These are phyloP conservation scores for Gossypium trilobum DNA, from an alignment of 441 rosid genomes.

Conservation along the genomic window DNA sequence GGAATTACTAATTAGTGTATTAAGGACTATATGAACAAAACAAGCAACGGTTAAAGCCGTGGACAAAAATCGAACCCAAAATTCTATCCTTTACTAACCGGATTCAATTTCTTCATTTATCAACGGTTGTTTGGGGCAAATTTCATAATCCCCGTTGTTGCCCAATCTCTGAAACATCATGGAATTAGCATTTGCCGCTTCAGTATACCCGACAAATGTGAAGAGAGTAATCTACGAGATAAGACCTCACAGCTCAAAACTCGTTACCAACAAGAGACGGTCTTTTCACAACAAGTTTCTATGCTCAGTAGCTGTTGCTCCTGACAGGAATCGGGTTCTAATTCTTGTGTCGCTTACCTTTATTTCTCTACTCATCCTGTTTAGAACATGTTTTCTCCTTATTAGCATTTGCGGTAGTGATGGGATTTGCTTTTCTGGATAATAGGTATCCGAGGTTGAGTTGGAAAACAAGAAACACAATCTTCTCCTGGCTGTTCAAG, in stretches of 20 bases:
- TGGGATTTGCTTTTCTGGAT: constrained; percentile 7
- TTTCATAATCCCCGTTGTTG: neutral
- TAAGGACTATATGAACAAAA: neutral
- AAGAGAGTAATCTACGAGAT: constrained; percentile 20
- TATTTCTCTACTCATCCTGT: neutral
- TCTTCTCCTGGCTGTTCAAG: constrained; percentile 55
- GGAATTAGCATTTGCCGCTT: constrained; percentile 39
- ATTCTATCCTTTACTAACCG: neutral
- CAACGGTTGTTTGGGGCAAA: neutral
- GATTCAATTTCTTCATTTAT: neutral
- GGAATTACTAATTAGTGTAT: neutral
- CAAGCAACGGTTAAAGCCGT: neutral
- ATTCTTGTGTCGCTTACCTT: constrained; percentile 18
- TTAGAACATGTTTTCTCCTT: neutral
- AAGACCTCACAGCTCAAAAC: constrained; percentile 23
- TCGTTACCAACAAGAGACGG: constrained; percentile 17
- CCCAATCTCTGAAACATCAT: constrained; percentile 20
- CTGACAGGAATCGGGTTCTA: constrained; percentile 38
- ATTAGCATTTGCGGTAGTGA: neutral
- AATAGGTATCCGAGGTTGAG: constrained; percentile 49
- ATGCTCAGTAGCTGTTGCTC: constrained; percentile 37
- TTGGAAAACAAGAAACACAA: constrained; percentile 61
- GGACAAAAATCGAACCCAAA: neutral
- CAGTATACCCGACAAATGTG: constrained; percentile 27
- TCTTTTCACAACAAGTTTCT: constrained; percentile 24